Conservation (phyloP, 2,329 filamentous ascomycete species). For the Hymenoscyphus occultus region DNA sequence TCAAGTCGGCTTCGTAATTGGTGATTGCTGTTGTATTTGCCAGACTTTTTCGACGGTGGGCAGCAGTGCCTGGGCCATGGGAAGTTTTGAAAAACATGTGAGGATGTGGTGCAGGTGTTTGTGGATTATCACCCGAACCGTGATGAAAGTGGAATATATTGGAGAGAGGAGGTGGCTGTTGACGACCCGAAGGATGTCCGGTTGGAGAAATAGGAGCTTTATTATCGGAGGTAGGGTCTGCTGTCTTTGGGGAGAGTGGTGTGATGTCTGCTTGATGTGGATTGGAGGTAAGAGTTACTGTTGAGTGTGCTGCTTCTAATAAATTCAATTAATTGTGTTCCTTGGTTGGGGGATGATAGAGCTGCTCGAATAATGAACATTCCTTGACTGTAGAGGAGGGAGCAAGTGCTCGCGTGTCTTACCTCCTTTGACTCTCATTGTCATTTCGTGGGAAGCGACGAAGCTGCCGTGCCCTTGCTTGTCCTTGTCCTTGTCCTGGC, state of each 20-base stretch:
- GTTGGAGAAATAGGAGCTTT: not conserved
- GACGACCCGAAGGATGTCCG: not conserved
- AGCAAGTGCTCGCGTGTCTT: constrained; percentile 4
- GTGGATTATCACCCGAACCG: constrained; percentile 10
- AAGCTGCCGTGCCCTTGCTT: too few species aligned
- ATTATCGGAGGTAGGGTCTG: not conserved
- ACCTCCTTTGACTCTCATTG: not conserved
- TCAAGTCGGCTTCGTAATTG: constrained; percentile 55
- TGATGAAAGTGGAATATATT: constrained; percentile 13
- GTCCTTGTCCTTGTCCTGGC: not conserved
- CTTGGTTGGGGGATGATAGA: not conserved
- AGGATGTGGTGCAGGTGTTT: not conserved
- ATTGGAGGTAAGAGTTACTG: not conserved
- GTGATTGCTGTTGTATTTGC: constrained; percentile 40
- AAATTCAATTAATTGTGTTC: not conserved
- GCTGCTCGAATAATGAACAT: not conserved
- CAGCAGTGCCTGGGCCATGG: constrained; percentile 16
- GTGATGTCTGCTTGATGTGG: not conserved
- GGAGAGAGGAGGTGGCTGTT: constrained; percentile 12
- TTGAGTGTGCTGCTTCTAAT: not conserved
- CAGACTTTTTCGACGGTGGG: constrained; percentile 29
- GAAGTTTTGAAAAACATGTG: constrained; percentile 28
- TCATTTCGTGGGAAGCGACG: not conserved
- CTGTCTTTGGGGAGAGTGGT: not conserved
- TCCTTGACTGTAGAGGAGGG: not conserved